Conservation (phyloP, 768 basidiomycete species). For the Hericium coralloides region DNA sequence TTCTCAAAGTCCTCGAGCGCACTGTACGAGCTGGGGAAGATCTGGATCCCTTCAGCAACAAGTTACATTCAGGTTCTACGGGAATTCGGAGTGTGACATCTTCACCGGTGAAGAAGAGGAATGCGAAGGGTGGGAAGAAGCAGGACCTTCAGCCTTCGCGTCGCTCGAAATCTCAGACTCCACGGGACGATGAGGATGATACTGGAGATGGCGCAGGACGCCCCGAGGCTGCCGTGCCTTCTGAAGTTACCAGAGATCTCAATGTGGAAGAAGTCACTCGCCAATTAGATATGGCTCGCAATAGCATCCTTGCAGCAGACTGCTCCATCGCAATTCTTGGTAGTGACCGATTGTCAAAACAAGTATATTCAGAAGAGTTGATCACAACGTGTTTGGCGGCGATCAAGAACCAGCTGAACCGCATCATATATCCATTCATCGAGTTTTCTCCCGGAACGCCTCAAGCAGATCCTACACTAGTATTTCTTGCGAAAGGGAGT, state of each 20-base stretch:
- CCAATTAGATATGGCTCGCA: slow-evolving; percentile 51
- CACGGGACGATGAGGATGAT: slow-evolving; percentile 25
- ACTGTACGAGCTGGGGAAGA: slow-evolving; percentile 71
- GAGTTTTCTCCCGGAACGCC: slow-evolving; percentile 47
- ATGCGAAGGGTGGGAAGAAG: slow-evolving; percentile 29
- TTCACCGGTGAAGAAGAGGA: slow-evolving; percentile 32
- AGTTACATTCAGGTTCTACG: slow-evolving; percentile 7
- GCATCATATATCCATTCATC: slow-evolving; percentile 79
- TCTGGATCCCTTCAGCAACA: slow-evolving; percentile 54
- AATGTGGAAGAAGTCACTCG: slow-evolving; percentile 43
- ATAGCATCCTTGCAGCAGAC: slow-evolving; percentile 77
- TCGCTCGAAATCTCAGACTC: slow-evolving; percentile 37
- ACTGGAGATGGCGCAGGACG: slow-evolving; percentile 19
- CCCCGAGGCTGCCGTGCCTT: slow-evolving; percentile 8
- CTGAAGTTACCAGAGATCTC: slow-evolving; percentile 30
- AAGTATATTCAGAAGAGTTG: slow-evolving; percentile 94
- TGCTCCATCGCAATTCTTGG: slow-evolving; percentile 72
- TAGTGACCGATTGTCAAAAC: slow-evolving; percentile 76
- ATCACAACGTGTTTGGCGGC: slow-evolving; percentile 70
- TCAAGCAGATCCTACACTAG: slow-evolving; percentile 39
- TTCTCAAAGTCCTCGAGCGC: slow-evolving; percentile 73
- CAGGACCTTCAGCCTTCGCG: slow-evolving; percentile 26
- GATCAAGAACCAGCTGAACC: slow-evolving; percentile 73
- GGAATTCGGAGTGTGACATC: slow-evolving; percentile 12
- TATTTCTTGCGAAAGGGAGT: slow-evolving; percentile 37